These are phyloP conservation scores for Boletus albobrunnescens DNA, from an alignment of 1,284 basidiomycete species.

Conservation along the genomic window DNA sequence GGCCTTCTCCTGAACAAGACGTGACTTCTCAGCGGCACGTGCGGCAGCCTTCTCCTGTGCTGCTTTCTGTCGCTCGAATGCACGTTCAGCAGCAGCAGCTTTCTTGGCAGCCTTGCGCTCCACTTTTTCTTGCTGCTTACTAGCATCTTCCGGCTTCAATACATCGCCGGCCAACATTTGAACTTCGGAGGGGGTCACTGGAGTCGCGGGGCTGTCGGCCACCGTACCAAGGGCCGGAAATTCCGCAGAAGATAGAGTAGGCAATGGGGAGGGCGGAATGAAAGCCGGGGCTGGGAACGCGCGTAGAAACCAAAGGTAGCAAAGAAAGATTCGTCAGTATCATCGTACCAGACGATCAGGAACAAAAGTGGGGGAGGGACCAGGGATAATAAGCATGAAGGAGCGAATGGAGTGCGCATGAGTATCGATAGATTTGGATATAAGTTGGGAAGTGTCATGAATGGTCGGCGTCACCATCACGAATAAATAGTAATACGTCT, in stretches of 20 bases:
- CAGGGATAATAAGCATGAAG: constrained; percentile 11
- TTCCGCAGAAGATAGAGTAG: constrained; percentile 62
- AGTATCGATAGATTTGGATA: constrained; percentile 3
- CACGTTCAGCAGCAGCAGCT: constrained; percentile 55
- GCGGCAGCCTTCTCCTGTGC: constrained; percentile 51
- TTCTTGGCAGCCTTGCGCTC: constrained; percentile 61
- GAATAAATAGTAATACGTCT: constrained; percentile 18
- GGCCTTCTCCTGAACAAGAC: constrained; percentile 39
- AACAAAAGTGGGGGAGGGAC: constrained; percentile 27
- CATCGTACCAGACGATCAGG: constrained; percentile 40
- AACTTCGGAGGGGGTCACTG: constrained; percentile 24
- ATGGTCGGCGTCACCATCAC: constrained; percentile 23
- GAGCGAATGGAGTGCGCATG: not conserved
- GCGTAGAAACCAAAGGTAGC: constrained; percentile 36
- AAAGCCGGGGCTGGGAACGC: constrained; percentile 39
- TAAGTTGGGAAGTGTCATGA: too few species aligned
- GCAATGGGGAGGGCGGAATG: constrained; percentile 46
- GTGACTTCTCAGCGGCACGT: constrained; percentile 48
- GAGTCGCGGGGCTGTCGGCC: constrained; percentile 21
- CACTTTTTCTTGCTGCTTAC: constrained; percentile 48
- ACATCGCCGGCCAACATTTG: constrained; percentile 33
- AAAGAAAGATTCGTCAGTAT: constrained; percentile 46
- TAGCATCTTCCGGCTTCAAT: constrained; percentile 30
- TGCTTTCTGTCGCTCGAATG: constrained; percentile 50
- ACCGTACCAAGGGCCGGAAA: constrained; percentile 56